Conservation (phyloP, 352 stramenopile genomes). For the Phytophthora sojae region DNA sequence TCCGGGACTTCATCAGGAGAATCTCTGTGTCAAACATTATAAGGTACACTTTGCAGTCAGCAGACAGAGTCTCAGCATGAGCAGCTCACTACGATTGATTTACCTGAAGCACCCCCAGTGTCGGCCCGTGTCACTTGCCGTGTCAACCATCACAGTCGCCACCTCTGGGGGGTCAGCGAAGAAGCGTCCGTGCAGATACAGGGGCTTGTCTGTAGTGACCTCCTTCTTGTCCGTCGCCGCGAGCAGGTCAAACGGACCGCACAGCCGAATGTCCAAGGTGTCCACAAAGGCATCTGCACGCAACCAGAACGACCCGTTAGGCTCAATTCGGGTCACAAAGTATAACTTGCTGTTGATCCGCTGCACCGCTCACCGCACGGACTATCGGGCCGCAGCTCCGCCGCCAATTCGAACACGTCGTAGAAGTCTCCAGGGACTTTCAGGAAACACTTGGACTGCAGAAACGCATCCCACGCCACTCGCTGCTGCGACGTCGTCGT, state of each 20-base stretch:
- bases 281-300: slow-evolving; percentile 58
- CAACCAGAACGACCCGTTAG: slow-evolving; percentile 8
- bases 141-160: slow-evolving; percentile 40
- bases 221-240: slow-evolving; percentile 14
- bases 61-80: too few relatives aligned
- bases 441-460: slow-evolving; percentile 48
- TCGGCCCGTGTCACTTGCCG: slow-evolving; percentile 17
- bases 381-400: slow-evolving; percentile 29
- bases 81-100: too few relatives aligned
- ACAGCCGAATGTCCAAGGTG: slow-evolving; percentile 48
- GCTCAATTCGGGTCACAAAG: neutral
- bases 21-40: slow-evolving; percentile 41
- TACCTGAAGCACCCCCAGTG: slow-evolving; percentile 72
- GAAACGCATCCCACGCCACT: slow-evolving; percentile 45
- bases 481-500: neutral
- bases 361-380: slow-evolving; percentile 39
- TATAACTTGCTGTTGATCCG: neutral
- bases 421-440: slow-evolving; percentile 51
- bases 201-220: slow-evolving; percentile 42
- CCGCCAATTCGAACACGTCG: slow-evolving; percentile 54
- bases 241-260: slow-evolving; percentile 63
- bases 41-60: neutral
- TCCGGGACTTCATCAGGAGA: slow-evolving; percentile 43
- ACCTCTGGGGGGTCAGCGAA: slow-evolving; percentile 68
- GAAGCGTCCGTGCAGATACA: slow-evolving; percentile 63